Percentiles rank a stretch among this genome's conserved stretches.
Evolutionary conservation across 257 asterid genomes (phyloP).

Genomic region (Solanum infundibuliforme): DNA sequence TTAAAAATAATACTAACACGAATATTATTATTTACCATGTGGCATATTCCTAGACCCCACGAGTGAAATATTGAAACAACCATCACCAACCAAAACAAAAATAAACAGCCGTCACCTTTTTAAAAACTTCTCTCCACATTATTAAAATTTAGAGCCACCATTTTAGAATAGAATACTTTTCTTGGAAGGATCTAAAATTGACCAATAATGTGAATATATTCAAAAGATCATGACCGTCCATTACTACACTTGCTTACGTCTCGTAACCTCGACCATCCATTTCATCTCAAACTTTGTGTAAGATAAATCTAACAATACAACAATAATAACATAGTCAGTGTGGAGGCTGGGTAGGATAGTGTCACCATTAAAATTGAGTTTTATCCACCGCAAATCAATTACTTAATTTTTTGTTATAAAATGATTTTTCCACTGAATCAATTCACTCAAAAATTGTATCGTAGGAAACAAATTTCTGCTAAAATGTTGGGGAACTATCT

Average conservation of each 20-base stretch:
- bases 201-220: background rate
- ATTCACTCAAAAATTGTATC: no score
- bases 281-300: background rate
- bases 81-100: slow-evolving; percentile 4
- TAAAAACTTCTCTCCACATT: background rate
- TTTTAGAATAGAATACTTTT: background rate
- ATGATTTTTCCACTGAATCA: no score
- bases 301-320: background rate
- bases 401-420: no score
- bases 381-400: no score
- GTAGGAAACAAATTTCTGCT: accelerated
- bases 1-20: background rate
- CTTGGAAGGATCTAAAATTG: background rate
- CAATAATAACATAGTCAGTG: no score
- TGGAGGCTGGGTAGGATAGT: no score
- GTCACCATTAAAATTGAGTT: no score
- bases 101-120: background rate
- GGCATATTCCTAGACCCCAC: background rate
- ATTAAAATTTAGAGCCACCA: background rate
- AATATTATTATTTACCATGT: background rate
- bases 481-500: accelerated
- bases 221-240: slow-evolving; percentile 1
- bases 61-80: slow-evolving; percentile 1
- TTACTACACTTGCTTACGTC: background rate
- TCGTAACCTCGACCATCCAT: background rate